phyloP scores from a whole-genome alignment of 495 filamentous ascomycete species.

The Halenospora varia region DNA sequence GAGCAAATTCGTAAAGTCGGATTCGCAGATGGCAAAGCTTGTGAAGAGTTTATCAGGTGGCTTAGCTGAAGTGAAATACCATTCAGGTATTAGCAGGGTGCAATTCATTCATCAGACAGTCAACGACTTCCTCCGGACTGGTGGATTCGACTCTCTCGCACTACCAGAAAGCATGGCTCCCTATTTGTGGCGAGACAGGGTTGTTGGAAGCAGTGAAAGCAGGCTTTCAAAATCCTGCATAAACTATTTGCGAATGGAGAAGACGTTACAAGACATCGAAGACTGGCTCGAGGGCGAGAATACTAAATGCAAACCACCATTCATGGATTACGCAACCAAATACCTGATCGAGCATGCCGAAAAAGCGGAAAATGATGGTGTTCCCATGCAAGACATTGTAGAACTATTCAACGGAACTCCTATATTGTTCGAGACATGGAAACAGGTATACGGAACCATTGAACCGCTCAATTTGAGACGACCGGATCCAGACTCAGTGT shows the following conservation, averaged over 20 bases:
- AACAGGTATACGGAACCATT: neutral
- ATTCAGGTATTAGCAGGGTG: conserved; percentile 7
- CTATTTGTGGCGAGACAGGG: neutral
- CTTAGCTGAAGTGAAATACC: conserved; percentile 24
- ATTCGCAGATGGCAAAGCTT: conserved; percentile 22
- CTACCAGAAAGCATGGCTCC: neutral
- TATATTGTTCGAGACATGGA: neutral
- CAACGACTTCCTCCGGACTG: conserved; percentile 30
- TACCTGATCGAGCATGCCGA: conserved; percentile 3
- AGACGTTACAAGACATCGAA: conserved; percentile 1
- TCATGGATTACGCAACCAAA: conserved; percentile 7
- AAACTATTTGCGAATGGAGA: conserved; percentile 6
- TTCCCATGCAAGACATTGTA: conserved; percentile 2
- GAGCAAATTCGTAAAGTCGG: conserved; percentile 11
- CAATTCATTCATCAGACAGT: conserved; percentile 40
- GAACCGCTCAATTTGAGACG: conserved; percentile 26
- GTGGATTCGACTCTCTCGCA: conserved; percentile 5
- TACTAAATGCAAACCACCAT: neutral
- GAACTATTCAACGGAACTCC: neutral
- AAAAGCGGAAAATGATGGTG: conserved; percentile 6
- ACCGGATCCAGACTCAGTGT: neutral
- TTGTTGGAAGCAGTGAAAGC: conserved; percentile 10
- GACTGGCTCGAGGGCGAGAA: neutral
- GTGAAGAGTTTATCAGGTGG: conserved; percentile 28
- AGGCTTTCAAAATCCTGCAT: conserved; percentile 10